A percentile compares a stretch with the other conserved stretches of the same genome.
Conservation (phyloP, 129 eudicot species). For the Centella asiatica region DNA sequence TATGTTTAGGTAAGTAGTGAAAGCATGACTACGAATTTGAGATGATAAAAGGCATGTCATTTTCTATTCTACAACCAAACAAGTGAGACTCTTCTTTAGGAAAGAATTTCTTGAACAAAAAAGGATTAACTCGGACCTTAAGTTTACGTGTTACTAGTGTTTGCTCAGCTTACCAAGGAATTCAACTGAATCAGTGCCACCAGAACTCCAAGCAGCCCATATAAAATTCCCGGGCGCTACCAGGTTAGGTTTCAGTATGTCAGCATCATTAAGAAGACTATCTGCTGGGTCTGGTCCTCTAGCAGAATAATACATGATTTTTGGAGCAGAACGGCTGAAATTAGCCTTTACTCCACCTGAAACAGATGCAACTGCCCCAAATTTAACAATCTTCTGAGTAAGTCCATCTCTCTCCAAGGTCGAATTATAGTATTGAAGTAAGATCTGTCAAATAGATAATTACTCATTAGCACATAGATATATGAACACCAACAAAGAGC, state of each 20-base stretch:
- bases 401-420: slow-evolving; percentile 45
- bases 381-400: slow-evolving; percentile 51
- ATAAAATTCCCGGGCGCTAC: slow-evolving; percentile 94
- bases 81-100: neutral
- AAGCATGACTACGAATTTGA: too few species aligned
- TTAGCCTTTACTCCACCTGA: slow-evolving; percentile 82
- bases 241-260: slow-evolving; percentile 79
- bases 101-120: neutral
- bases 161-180: slow-evolving; percentile 55
- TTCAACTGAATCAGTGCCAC: slow-evolving; percentile 82
- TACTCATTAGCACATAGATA: neutral
- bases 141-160: neutral
- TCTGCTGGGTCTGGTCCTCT: slow-evolving; percentile 99
- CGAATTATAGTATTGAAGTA: slow-evolving; percentile 79
- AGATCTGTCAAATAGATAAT: slow-evolving; percentile 38
- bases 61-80: neutral
- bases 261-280: slow-evolving; percentile 66
- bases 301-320: slow-evolving; percentile 93
- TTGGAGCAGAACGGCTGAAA: slow-evolving; percentile 75
- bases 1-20: too few species aligned
- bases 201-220: slow-evolving; percentile 99
- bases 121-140: neutral
- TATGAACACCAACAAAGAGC: neutral
- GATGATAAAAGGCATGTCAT: too few species aligned
- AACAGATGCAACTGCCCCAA: slow-evolving; percentile 73